A percentile compares a stretch with the other conserved stretches of the same genome.
These are phyloP conservation scores for Chlorella variabilis DNA, from an alignment of 163 green algal genomes.

Conservation along the genomic window DNA sequence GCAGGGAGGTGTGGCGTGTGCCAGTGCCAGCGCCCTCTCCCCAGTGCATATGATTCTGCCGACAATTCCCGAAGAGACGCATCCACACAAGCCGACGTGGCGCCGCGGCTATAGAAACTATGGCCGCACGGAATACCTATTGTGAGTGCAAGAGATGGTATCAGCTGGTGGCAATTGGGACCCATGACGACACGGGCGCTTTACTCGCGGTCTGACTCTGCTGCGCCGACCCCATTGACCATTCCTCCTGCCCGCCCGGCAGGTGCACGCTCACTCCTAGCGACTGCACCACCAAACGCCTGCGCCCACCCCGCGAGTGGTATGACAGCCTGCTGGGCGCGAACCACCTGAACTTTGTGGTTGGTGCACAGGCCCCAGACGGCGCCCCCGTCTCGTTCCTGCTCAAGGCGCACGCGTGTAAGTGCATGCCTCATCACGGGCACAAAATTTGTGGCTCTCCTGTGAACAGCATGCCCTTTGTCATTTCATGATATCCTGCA, in stretches of 20 bases:
- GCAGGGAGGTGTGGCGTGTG: too few species aligned
- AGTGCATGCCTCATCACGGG: not conserved
- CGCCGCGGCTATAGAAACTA: slow-evolving; percentile 8
- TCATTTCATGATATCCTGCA: not conserved
- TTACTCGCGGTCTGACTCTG: too few species aligned
- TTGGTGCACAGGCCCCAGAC: not conserved
- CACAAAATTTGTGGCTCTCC: too few species aligned
- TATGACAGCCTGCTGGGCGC: slow-evolving; percentile 15
- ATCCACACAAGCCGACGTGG: slow-evolving; percentile 28
- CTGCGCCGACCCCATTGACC: too few species aligned
- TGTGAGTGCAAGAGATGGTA: too few species aligned
- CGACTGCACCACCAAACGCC: slow-evolving; percentile 29
- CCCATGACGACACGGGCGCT: too few species aligned
- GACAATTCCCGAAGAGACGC: slow-evolving; percentile 11
- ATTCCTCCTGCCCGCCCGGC: too few species aligned
- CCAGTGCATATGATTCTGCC: too few species aligned
- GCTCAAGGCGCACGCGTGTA: slow-evolving; percentile 6
- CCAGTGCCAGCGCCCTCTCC: too few species aligned
- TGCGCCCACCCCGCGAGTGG: slow-evolving; percentile 31
- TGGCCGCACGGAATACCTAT: too few species aligned
- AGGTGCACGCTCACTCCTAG: slow-evolving; percentile 19
- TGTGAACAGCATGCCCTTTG: too few species aligned
- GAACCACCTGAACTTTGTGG: slow-evolving; percentile 1
- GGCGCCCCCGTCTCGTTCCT: slow-evolving; percentile 19
- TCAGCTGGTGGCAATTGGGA: too few species aligned